Conservation (phyloP, 1,284 basidiomycete genomes). For the Phylloboletellus chloephorus region DNA sequence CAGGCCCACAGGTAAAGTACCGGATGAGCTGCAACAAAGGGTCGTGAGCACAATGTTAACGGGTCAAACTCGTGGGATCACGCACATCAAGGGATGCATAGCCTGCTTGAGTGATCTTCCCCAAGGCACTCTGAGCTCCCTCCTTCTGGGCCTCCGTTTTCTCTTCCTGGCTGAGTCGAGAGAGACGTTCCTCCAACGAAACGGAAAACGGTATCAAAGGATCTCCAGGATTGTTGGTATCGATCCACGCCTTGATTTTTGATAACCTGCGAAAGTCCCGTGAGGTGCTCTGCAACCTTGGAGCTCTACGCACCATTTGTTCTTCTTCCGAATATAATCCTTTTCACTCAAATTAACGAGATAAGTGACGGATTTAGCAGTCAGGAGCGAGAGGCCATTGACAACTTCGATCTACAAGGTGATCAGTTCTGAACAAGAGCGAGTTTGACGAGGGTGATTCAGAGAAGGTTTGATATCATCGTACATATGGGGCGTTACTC, state of each 20-base stretch:
- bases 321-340: constrained; percentile 97
- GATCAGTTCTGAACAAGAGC: constrained; percentile 16
- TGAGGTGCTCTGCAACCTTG: background rate
- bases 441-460: constrained; percentile 28
- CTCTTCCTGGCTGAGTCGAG: constrained; percentile 62
- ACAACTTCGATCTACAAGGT: constrained; percentile 84
- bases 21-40: constrained; percentile 68
- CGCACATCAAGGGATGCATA: constrained; percentile 78
- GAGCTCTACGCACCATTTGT: constrained; percentile 76
- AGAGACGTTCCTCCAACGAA: constrained; percentile 89
- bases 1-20: constrained; percentile 96
- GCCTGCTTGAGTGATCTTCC: constrained; percentile 91
- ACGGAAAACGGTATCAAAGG: constrained; percentile 97
- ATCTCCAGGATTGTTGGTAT: constrained; percentile 95
- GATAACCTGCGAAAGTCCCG: constrained; percentile 57
- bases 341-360: constrained; percentile 96
- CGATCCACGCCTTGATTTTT: constrained; percentile 99
- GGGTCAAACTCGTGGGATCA: constrained; percentile 5
- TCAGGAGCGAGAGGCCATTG: constrained; percentile 87
- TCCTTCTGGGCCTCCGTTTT: constrained; percentile 73
- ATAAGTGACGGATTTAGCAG: constrained; percentile 97
- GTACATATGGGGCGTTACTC: constrained; percentile 63
- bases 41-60: constrained; percentile 6
- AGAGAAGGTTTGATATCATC: constrained; percentile 54
- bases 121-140: constrained; percentile 68